These are phyloP conservation scores for Xylaria castorea DNA, from an alignment of 495 filamentous ascomycete genomes.

Conservation along the genomic window DNA sequence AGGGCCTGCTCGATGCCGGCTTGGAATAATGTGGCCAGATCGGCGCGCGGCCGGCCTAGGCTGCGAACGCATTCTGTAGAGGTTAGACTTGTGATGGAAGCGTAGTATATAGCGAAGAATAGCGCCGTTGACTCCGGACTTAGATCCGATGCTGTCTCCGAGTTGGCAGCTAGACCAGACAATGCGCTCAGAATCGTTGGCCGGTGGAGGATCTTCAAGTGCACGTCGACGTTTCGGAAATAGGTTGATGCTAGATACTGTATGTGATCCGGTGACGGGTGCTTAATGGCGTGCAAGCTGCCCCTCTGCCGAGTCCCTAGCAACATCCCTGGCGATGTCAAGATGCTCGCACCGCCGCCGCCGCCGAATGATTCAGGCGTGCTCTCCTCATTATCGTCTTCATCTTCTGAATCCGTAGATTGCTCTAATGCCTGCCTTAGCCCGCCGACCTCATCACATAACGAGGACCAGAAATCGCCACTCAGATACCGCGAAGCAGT, in stretches of 20 bases:
- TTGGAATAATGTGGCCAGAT: constrained; percentile 62
- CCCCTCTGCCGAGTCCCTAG: constrained; percentile 53
- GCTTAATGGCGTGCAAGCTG: constrained; percentile 28
- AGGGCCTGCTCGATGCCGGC: constrained; percentile 72
- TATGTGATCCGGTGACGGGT: constrained; percentile 67
- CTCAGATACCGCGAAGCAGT: constrained; percentile 68
- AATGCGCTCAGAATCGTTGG: constrained; percentile 52
- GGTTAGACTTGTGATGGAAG: constrained; percentile 61
- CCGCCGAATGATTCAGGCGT: constrained; percentile 54
- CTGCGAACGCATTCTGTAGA: constrained; percentile 46
- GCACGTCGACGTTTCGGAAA: constrained; percentile 62
- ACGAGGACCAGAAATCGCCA: constrained; percentile 77
- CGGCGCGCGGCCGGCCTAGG: constrained; percentile 53
- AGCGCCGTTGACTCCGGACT: constrained; percentile 55
- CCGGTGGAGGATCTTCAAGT: constrained; percentile 59
- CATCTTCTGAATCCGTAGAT: constrained; percentile 52
- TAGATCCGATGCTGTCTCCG: constrained; percentile 39
- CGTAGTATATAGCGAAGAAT: constrained; percentile 68
- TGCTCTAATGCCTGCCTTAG: constrained; percentile 48
- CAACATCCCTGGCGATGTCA: constrained; percentile 56
- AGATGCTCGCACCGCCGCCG: constrained; percentile 57
- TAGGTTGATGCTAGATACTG: constrained; percentile 62
- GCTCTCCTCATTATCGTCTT: constrained; percentile 30
- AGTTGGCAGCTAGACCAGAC: constrained; percentile 44
- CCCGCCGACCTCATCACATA: constrained; percentile 70